Evolutionary conservation across 768 basidiomycete genomes (phyloP).

Genomic region (Pleurotus djamor): DNA sequence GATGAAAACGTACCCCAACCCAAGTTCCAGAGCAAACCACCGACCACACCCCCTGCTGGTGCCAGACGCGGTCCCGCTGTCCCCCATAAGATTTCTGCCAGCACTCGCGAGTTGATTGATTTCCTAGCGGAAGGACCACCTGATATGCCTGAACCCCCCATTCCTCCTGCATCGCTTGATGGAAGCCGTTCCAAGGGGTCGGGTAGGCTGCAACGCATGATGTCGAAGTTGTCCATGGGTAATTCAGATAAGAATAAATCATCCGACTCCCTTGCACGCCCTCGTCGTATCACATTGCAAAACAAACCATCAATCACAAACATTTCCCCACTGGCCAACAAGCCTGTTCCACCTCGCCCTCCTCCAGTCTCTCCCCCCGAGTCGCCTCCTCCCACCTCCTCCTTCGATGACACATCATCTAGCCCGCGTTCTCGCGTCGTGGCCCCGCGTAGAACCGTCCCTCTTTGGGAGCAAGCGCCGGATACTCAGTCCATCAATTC

Average conservation of each 20-base stretch:
- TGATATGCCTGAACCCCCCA: slow-evolving; percentile 25
- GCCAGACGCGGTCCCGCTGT: slow-evolving; percentile 15
- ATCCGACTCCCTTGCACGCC: slow-evolving; percentile 3
- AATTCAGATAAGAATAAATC: slow-evolving; percentile 29
- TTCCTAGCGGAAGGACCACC: slow-evolving; percentile 57
- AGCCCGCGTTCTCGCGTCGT: slow-evolving; percentile 23
- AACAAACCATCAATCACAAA: slow-evolving; percentile 10
- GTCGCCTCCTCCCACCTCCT: slow-evolving; percentile 39
- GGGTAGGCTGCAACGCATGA: slow-evolving; percentile 77
- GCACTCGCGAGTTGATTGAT: slow-evolving; percentile 54
- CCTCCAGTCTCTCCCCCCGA: slow-evolving; percentile 40
- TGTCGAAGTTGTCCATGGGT: slow-evolving; percentile 69
- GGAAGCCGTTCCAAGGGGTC: slow-evolving; percentile 53
- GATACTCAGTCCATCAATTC: slow-evolving; percentile 2
- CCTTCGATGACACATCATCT: slow-evolving; percentile 28
- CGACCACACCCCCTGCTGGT: slow-evolving; percentile 17
- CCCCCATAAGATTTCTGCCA: slow-evolving; percentile 32
- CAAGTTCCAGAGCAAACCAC: slow-evolving; percentile 16
- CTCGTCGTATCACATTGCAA: neutral
- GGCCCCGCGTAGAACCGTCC: slow-evolving; percentile 21
- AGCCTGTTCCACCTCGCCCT: slow-evolving; percentile 58
- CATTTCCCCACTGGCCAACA: slow-evolving; percentile 48
- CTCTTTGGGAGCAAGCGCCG: slow-evolving; percentile 21
- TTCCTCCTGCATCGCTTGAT: slow-evolving; percentile 53
- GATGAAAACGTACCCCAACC: slow-evolving; percentile 40